phyloP scores from a whole-genome alignment of 495 filamentous ascomycete species.

The Penicillium malachiteum region DNA sequence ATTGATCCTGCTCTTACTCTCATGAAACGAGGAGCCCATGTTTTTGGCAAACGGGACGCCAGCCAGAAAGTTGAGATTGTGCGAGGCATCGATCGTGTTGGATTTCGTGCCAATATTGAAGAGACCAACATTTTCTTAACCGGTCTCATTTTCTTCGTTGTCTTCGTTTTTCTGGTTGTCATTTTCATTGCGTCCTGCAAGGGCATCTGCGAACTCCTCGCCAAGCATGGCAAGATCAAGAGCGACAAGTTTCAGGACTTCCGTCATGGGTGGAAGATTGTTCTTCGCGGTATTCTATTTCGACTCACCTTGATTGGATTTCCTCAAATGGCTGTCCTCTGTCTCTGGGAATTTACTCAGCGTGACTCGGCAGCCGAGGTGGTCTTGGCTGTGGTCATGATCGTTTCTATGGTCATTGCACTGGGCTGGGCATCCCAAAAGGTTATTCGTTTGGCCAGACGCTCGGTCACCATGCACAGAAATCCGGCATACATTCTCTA shows the following conservation, averaged over 20 bases:
- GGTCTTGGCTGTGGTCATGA: slow-evolving; percentile 84
- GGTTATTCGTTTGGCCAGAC: slow-evolving; percentile 83
- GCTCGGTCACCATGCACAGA: slow-evolving; percentile 87
- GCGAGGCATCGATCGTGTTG: slow-evolving; percentile 84
- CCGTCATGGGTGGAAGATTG: slow-evolving; percentile 84
- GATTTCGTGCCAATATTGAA: slow-evolving; percentile 83
- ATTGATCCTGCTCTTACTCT: slow-evolving; percentile 38
- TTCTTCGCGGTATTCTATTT: slow-evolving; percentile 90
- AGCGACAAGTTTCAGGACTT: slow-evolving; percentile 90
- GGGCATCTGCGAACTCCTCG: slow-evolving; percentile 68
- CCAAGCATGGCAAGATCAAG: slow-evolving; percentile 76
- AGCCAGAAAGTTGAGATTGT: slow-evolving; percentile 63
- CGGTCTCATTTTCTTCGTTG: slow-evolving; percentile 82
- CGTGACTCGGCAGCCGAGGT: slow-evolving; percentile 85
- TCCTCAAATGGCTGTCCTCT: slow-evolving; percentile 87
- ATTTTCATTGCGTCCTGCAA: slow-evolving; percentile 79
- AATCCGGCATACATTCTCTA: slow-evolving; percentile 98
- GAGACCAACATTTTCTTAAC: slow-evolving; percentile 93
- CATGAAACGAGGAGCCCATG: slow-evolving; percentile 25
- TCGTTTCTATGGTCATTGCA: slow-evolving; percentile 75
- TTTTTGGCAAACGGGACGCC: slow-evolving; percentile 35
- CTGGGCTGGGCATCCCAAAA: slow-evolving; percentile 88
- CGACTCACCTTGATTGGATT: slow-evolving; percentile 87
- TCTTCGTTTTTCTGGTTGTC: slow-evolving; percentile 73
- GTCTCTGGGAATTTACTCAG: slow-evolving; percentile 90